Base-by-base conservation (phyloP, 2,329 filamentous ascomycete genomes). In the Aspergillus pseudoglaucus region DNA sequence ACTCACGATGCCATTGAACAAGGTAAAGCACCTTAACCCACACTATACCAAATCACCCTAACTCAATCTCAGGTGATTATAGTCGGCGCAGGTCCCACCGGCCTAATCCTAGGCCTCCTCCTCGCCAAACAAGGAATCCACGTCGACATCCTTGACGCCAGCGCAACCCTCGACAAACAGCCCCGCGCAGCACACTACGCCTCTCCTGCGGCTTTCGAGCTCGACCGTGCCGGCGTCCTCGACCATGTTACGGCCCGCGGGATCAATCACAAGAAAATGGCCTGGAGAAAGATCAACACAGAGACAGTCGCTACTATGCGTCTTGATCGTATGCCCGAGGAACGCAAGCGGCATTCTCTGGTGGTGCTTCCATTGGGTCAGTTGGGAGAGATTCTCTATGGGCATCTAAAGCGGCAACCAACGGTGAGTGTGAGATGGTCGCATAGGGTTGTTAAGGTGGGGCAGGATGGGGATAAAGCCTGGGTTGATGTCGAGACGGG, bases 161-260 rank as follows among this genome's bases (percentile, higher is more conserved):
- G 75, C 2, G 60, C 71, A 22, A 68, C 75, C 46, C 70, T 84
- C 41, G 79, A 83, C 65, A 70, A 76, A 48, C 79, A 80, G 48
- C 82, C 82, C 0, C 78, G 82, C 23, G 82, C 82, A 12, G 78
- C 81, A 2, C 79, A 83, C 62, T 84, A 83, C 59, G 79, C 77
- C 3, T 72, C 78, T 0, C 73, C 80, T 1, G 80, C 80, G 1
- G 75, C 81, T 39, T 76, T 76, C 35, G 80, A 82, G 49, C 72
- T 85, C 43, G 60, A 69, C 37, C 74, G 78, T n/a, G 81, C 81
- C 0, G 81, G 81, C 1, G 74, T 84, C 9, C 65, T 84, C 15
- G 73, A 75, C n/a, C 72, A 77, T 55, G 66, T 78, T 12, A 67
- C 68, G 18, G 58, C 61, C 7, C 60, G 66, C 15, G 72, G 75